A percentile compares a stretch with the other conserved stretches of the same genome.
These are phyloP conservation scores for Didymella lethalis DNA, from an alignment of 2,329 filamentous ascomycete species.

Conservation along the genomic window DNA sequence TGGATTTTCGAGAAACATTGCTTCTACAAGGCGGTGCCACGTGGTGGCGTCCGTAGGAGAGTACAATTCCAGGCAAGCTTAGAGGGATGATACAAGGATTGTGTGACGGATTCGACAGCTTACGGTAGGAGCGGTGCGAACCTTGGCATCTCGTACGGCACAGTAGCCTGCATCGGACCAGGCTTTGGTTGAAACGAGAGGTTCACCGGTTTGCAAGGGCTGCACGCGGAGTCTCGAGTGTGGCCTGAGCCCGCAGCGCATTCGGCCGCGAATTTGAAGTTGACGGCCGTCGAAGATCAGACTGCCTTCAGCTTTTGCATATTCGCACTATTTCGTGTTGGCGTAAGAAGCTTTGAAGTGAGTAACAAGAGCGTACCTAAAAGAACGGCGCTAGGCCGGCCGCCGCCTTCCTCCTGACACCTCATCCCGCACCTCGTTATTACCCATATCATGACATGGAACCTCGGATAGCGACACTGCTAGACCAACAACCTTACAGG, in stretches of 20 bases:
- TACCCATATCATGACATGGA: conserved; percentile 26
- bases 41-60: too few species aligned
- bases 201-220: conserved; percentile 2
- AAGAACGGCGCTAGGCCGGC: conserved; percentile 8
- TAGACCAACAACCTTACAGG: conserved; percentile 31
- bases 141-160: not conserved
- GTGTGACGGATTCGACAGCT: not conserved
- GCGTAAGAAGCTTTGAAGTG: not conserved
- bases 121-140: not conserved
- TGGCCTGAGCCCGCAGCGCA: not conserved
- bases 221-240: not conserved
- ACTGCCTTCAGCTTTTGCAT: not conserved
- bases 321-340: not conserved
- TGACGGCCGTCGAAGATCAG: not conserved
- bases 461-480: conserved; percentile 40
- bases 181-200: not conserved
- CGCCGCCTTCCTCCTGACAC: conserved; percentile 2
- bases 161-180: not conserved
- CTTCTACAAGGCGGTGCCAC: not conserved
- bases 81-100: not conserved
- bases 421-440: conserved; percentile 5
- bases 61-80: not conserved
- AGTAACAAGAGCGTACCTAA: not conserved
- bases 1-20: not conserved
- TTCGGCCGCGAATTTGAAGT: not conserved